Conservation (phyloP, 73 alveolate species). For the Tetrahymena thermophila region DNA sequence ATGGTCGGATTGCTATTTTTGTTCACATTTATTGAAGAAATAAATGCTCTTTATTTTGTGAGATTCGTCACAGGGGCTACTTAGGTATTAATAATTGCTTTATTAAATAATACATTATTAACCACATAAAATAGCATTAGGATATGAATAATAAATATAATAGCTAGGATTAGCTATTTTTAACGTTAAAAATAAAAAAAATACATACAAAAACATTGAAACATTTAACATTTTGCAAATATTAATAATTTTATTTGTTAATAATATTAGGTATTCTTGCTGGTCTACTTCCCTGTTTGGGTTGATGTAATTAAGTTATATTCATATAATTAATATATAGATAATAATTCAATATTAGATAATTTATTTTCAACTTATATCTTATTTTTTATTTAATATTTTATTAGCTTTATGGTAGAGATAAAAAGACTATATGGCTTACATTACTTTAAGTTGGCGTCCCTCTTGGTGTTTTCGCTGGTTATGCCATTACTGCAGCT, state of each 20-base stretch:
- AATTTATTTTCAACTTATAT: neutral
- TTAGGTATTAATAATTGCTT: conserved; percentile 3
- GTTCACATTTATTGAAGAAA: conserved; percentile 14
- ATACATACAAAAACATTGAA: too few species aligned
- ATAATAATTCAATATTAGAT: neutral
- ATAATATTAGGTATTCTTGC: conserved; percentile 22
- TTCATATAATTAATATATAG: neutral
- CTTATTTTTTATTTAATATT: neutral
- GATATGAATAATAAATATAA: neutral
- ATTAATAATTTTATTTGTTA: neutral
- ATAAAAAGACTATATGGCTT: conserved; percentile 22
- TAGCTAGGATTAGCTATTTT: too few species aligned
- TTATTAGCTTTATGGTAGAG: conserved; percentile 15
- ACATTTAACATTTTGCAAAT: neutral
- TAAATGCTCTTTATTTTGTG: conserved; percentile 7
- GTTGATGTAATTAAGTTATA: conserved; percentile 29
- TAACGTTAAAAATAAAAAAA: too few species aligned
- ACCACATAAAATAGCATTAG: too few species aligned
- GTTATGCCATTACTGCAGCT: conserved; percentile 16
- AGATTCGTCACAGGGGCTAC: conserved; percentile 41
- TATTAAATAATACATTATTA: neutral
- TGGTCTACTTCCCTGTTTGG: conserved; percentile 75
- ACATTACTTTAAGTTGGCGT: conserved; percentile 24
- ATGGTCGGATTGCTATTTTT: conserved; percentile 18
- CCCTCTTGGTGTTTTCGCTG: conserved; percentile 37